Evolutionary conservation across 108 stramenopile genomes (phyloP), one percentile per base, ranked within the genome.

Genomic region (Pseudonitzschia multistriata): DNA sequence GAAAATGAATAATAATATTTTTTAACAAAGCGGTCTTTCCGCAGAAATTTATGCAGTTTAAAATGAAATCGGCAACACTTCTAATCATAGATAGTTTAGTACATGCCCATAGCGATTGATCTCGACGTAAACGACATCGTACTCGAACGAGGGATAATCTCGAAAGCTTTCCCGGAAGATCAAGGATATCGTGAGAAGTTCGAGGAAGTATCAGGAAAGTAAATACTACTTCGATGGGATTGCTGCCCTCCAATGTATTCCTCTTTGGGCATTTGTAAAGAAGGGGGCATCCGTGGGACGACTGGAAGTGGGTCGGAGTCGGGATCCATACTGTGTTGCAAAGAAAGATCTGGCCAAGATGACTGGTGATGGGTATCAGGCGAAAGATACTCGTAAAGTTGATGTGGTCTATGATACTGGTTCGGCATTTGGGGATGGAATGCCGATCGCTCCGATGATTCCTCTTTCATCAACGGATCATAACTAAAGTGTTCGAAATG

Each of bases 1-100:
- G 85, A 85, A 33, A 71, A 80, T 25, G 30, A 66, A 47, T 68
- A 76, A 27, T 68, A 68, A 65, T 25, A 14, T 45, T 17, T 13
- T 17, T 13, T 45, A 45, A 17, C 17, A 45, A n/a, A n/a, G n/a
- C n/a, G n/a, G n/a, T n/a, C n/a, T n/a, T n/a, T n/a, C n/a, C n/a
- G n/a, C n/a, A n/a, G n/a, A n/a, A n/a, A n/a, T n/a, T n/a, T n/a
- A n/a, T n/a, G n/a, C n/a, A n/a, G n/a, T n/a, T n/a, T n/a, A n/a
- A n/a, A n/a, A n/a, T n/a, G n/a, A n/a, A n/a, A n/a, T n/a, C n/a
- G n/a, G n/a, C n/a, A n/a, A n/a, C n/a, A n/a, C n/a, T n/a, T n/a
- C n/a, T n/a, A n/a, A n/a, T n/a, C n/a, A n/a, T n/a, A n/a, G n/a
- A n/a, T n/a, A n/a, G n/a, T n/a, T n/a, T n/a, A n/a, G n/a, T n/a